phyloP scores from a whole-genome alignment of 1,284 basidiomycete species.

The Puccinia novopanici region DNA sequence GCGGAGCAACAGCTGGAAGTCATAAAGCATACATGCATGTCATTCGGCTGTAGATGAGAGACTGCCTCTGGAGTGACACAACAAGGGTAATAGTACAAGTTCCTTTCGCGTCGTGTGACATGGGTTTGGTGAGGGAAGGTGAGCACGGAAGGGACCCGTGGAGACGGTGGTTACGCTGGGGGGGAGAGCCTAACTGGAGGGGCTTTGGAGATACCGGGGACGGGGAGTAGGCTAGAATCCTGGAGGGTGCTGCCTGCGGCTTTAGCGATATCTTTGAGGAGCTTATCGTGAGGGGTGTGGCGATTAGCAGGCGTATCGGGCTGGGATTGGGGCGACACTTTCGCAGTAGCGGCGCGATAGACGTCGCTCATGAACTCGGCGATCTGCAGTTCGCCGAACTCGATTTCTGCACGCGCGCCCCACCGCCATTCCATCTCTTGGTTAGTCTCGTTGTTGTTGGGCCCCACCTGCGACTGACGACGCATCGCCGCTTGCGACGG shows the following conservation, averaged over 20 bases:
- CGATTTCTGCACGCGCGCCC: slow-evolving; percentile 49
- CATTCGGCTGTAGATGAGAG: no score
- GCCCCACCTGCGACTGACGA: slow-evolving; percentile 40
- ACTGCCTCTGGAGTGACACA: no score
- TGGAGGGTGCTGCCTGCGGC: slow-evolving; percentile 41
- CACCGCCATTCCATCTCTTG: slow-evolving; percentile 45
- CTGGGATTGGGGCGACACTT: not conserved
- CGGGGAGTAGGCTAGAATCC: slow-evolving; percentile 29
- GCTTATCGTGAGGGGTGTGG: slow-evolving; percentile 2
- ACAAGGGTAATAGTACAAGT: no score
- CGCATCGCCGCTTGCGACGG: slow-evolving; percentile 21
- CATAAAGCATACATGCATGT: no score
- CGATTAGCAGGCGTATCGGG: not conserved
- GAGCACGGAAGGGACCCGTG: no score
- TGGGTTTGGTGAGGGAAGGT: no score
- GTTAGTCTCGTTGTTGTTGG: slow-evolving; percentile 6
- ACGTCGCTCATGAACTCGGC: slow-evolving; percentile 50
- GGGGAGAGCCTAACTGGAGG: not conserved
- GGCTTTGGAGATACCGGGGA: slow-evolving; percentile 7
- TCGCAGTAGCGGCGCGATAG: slow-evolving; percentile 24
- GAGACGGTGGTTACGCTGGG: no score
- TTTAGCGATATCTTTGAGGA: slow-evolving; percentile 41
- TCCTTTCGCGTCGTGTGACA: no score
- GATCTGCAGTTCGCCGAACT: slow-evolving; percentile 48
- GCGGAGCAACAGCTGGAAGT: no score